Evolutionary conservation across 202 grass and related monocot species (phyloP).

Genomic region (Brachypodium distachyon): DNA sequence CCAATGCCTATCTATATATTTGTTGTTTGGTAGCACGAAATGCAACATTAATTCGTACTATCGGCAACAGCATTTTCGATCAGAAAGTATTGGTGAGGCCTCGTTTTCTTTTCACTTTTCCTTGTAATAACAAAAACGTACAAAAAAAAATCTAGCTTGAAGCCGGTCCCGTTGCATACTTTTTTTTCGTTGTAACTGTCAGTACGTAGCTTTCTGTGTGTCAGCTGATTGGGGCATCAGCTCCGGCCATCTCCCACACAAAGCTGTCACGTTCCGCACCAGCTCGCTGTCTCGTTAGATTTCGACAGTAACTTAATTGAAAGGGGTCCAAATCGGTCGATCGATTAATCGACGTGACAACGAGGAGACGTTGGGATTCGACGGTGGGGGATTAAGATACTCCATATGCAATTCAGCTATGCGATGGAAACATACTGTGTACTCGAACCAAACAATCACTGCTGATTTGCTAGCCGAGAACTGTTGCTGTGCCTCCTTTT

Average conservation of each 20-base stretch:
- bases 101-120: not conserved
- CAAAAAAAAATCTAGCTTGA: too few species aligned
- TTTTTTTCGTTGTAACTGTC: not conserved
- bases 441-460: not conserved
- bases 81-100: too few species aligned
- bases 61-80: too few species aligned
- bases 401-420: too few species aligned
- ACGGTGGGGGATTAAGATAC: not conserved
- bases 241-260: not conserved
- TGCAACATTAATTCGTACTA: too few species aligned
- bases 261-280: not conserved
- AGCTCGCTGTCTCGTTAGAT: slow-evolving; percentile 6
- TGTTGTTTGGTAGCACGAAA: too few species aligned
- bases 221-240: not conserved
- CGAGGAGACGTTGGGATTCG: not conserved
- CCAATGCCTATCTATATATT: too few species aligned
- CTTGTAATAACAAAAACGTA: too few species aligned
- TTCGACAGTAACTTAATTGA: slow-evolving; percentile 6
- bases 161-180: too few species aligned
- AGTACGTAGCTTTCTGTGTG: not conserved
- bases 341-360: not conserved
- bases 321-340: not conserved
- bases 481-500: not conserved
- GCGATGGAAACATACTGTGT: too few species aligned
- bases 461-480: not conserved